Base-by-base conservation (phyloP, 2,329 filamentous ascomycete species). In the Epichloe typhina region DNA sequence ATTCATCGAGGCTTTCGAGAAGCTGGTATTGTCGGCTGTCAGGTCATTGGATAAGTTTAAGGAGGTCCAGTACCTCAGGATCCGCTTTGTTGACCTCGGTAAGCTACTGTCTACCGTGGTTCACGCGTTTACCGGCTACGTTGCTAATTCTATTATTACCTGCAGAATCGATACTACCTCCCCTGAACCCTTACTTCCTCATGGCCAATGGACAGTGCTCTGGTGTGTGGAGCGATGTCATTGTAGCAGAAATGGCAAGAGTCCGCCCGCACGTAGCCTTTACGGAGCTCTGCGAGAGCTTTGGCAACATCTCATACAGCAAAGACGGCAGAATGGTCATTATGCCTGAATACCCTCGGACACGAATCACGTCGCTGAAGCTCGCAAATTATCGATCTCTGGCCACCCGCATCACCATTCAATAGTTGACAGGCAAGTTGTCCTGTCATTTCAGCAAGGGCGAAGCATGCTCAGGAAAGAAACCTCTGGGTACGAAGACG, bases 71-170 rank as follows among this genome's bases (percentile, higher is more conserved):
- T 79, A 80, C 62, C 64, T 89, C 55, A 74, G 84, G 52, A 86
- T 88, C 59, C 80, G 84, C 50, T 88, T 86, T 59, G 82, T 88
- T 49, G 84, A 88, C 64, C 71, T 88, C 5, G 74, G 80, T 82
- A 71, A 57, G 71, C 64, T 33, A 9, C 26, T 31, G 8, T 31
- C 26, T 31, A 31, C 26, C 26, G 8, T 1, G 26, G 26, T 3
- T 31, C 26, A 31, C 8, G 26, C 8, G 26, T 11, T 31, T 12
- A 46, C 39, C 59, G 63, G 54, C 63, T 59, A 57, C 36, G 62
- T 7, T 23, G 5, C 1, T 46, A 35, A 9, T 4, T 4, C 11
- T 15, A 36, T 44, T 15, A 5, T 33, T 2, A 42, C 12, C 9
- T 37, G 8, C 11, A 82, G 84, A 88, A 61, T 86, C 83, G 2